Evolutionary conservation across 345 rosid species (phyloP).

Genomic region (Gossypium herbaceum): DNA sequence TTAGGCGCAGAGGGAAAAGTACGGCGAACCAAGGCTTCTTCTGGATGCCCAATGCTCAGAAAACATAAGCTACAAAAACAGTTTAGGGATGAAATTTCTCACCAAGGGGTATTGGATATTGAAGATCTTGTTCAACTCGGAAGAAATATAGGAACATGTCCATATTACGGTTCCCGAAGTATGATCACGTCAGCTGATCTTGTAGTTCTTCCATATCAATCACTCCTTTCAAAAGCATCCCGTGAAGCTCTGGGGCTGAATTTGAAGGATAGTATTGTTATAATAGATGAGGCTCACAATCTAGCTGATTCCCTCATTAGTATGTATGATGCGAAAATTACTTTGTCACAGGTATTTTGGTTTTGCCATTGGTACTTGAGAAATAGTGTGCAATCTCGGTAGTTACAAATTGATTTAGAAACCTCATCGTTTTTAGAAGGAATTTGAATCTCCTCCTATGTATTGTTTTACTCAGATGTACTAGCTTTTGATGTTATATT

Average conservation of each 20-base stretch:
- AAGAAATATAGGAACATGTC: constrained; percentile 65
- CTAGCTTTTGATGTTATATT: constrained; percentile 9
- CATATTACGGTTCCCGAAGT: constrained; percentile 87
- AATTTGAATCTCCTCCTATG: not conserved
- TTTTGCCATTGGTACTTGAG: not conserved
- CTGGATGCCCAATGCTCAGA: constrained; percentile 83
- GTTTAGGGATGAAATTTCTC: constrained; percentile 48
- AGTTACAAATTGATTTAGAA: not conserved
- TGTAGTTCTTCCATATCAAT: constrained; percentile 90
- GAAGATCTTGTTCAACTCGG: constrained; percentile 87
- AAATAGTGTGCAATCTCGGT: not conserved
- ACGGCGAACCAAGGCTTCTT: constrained; percentile 48
- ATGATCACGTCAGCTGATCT: constrained; percentile 74
- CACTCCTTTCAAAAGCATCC: constrained; percentile 89
- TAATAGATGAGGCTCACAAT: constrained; percentile 96
- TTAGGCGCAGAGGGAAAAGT: constrained; percentile 49
- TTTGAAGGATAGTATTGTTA: constrained; percentile 70
- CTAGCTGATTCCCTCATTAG: constrained; percentile 89
- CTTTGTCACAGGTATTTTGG: constrained; percentile 55
- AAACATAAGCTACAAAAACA: constrained; percentile 57
- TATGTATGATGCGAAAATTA: constrained; percentile 80
- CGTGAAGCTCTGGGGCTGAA: constrained; percentile 83
- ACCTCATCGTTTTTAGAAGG: not conserved
- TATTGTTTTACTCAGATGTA: not conserved
- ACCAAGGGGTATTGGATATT: constrained; percentile 73